phyloP scores from a whole-genome alignment of 371 early-diverging fungal genomes.

The Entomophthora muscae region DNA sequence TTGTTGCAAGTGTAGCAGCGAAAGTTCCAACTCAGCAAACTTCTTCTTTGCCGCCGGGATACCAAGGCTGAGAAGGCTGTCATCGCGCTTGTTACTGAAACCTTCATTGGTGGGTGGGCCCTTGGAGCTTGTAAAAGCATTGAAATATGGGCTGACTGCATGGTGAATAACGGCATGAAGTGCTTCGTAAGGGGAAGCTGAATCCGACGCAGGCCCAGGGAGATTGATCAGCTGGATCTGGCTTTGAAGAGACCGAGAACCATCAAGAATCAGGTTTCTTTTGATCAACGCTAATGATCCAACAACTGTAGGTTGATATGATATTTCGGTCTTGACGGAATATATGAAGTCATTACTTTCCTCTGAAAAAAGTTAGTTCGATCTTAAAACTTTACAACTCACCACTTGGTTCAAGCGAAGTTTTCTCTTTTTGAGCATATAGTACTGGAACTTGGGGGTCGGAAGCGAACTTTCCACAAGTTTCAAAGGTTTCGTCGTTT shows the following conservation, averaged over 20 bases:
- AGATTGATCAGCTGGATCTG: conserved; percentile 84
- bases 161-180: conserved; percentile 82
- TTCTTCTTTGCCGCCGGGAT: conserved; percentile 93
- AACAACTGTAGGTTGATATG: conserved; percentile 50
- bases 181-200: conserved; percentile 69
- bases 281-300: conserved; percentile 83
- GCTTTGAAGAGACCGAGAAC: conserved; percentile 43
- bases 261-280: conserved; percentile 54
- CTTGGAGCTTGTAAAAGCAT: conserved; percentile 71
- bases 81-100: conserved; percentile 34
- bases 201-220: conserved; percentile 61
- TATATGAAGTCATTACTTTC: conserved; percentile 23
- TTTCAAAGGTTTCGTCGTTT: conserved; percentile 39
- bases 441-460: conserved; percentile 46
- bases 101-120: conserved; percentile 23
- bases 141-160: conserved; percentile 92
- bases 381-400: not conserved
- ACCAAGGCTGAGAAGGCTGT: conserved; percentile 78
- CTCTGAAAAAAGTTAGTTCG: not conserved
- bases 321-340: conserved; percentile 53
- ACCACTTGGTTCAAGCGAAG: conserved; percentile 26
- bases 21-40: conserved; percentile 92
- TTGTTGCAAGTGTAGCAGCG: conserved; percentile 86
- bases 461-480: conserved; percentile 42
- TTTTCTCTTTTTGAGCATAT: conserved; percentile 50